phyloP scores from a whole-genome alignment of 2,329 filamentous ascomycete species.

The Stagonosporopsis chrysanthemi region DNA sequence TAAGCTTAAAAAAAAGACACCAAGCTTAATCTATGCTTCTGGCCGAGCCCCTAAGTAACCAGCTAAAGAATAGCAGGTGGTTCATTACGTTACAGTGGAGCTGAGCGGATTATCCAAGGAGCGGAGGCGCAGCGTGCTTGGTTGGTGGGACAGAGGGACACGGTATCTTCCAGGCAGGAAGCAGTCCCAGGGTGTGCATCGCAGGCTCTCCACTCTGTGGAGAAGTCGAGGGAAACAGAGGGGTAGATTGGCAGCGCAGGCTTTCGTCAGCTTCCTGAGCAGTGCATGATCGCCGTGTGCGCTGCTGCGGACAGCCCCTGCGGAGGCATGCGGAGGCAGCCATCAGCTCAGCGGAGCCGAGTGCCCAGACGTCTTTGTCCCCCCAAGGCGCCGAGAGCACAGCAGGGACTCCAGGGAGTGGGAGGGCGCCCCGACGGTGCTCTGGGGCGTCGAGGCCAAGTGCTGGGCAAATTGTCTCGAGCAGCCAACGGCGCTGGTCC shows the following conservation, averaged over 20 bases:
- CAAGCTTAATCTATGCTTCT: constrained; percentile 39
- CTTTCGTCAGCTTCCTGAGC: constrained; percentile 15
- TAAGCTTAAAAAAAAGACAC: constrained; percentile 47
- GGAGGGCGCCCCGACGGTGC: constrained; percentile 16
- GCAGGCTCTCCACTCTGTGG: constrained; percentile 11
- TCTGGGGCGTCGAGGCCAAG: constrained; percentile 33
- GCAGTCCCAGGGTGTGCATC: constrained; percentile 7
- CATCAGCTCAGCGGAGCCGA: constrained; percentile 22
- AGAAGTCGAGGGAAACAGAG: constrained; percentile 2
- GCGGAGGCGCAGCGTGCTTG: constrained; percentile 23
- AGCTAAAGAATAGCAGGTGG: constrained; percentile 29
- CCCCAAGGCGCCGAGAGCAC: constrained; percentile 30
- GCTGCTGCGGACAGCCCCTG: constrained; percentile 2
- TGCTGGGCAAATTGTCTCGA: constrained; percentile 33
- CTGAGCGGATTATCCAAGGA: constrained; percentile 40
- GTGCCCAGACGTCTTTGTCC: constrained; percentile 23
- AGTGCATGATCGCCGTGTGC: constrained; percentile 4
- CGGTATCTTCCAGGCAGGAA: constrained; percentile 28
- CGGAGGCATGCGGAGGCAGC: neutral
- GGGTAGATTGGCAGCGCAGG: constrained; percentile 1
- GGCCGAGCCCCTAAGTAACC: constrained; percentile 33
- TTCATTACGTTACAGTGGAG: constrained; percentile 45
- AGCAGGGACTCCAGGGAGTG: constrained; percentile 14
- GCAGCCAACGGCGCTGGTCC: constrained; percentile 16
- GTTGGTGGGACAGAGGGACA: constrained; percentile 21